Evolutionary conservation across 768 basidiomycete genomes (phyloP).

Genomic region (Pseudohyphozyma bogoriensis): DNA sequence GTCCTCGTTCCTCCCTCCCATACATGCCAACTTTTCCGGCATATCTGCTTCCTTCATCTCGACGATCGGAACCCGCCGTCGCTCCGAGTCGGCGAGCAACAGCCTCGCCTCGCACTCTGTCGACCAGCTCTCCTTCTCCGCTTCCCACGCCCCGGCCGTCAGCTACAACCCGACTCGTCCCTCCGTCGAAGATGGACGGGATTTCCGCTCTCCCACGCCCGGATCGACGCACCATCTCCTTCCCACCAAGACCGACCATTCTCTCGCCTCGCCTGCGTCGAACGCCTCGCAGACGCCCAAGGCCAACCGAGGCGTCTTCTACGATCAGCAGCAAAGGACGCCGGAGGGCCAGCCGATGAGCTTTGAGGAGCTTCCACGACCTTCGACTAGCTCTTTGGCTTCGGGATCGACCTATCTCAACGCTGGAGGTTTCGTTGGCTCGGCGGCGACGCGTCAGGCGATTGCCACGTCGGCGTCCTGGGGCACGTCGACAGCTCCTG

Average conservation of each 20-base stretch:
- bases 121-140: neutral
- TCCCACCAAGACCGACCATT: neutral
- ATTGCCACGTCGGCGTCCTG: conserved; percentile 7
- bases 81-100: conserved; percentile 1
- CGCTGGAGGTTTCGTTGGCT: conserved; percentile 10
- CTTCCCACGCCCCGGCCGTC: neutral
- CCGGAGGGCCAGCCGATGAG: neutral
- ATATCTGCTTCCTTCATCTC: conserved; percentile 18
- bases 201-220: conserved; percentile 21
- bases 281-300: neutral
- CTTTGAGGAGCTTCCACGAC: neutral
- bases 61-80: conserved; percentile 14
- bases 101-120: neutral
- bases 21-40: conserved; percentile 14
- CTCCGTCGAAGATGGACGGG: conserved; percentile 3
- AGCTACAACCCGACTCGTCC: neutral
- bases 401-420: conserved; percentile 13
- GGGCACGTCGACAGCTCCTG: conserved; percentile 3
- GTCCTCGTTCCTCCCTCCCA: neutral
- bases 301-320: neutral
- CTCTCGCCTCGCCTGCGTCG: neutral
- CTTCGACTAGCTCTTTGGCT: conserved; percentile 4
- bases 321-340: neutral
- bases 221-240: conserved; percentile 15
- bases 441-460: conserved; percentile 5